These are phyloP conservation scores for Tricholoma saponaceum DNA, from an alignment of 768 basidiomycete genomes.

Conservation along the genomic window DNA sequence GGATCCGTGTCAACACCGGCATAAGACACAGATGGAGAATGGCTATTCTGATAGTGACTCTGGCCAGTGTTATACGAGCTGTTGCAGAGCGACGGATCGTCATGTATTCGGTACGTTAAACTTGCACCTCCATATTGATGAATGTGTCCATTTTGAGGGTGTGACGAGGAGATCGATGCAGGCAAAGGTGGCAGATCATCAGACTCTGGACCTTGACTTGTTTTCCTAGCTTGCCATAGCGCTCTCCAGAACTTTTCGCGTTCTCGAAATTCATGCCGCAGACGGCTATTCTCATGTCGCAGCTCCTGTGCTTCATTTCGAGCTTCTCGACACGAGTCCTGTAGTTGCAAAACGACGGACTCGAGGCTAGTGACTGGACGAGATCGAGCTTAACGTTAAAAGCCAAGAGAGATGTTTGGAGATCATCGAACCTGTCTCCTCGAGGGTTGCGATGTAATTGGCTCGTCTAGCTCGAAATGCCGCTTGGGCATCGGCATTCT, in stretches of 20 bases:
- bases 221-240: conserved; percentile 63
- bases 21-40: conserved; percentile 46
- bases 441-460: conserved; percentile 84
- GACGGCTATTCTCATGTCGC: conserved; percentile 59
- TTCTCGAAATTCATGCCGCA: conserved; percentile 63
- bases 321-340: conserved; percentile 73
- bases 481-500: conserved; percentile 87
- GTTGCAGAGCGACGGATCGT: conserved; percentile 41
- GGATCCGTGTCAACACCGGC: conserved; percentile 22
- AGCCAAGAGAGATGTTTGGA: conserved; percentile 6
- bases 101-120: conserved; percentile 46
- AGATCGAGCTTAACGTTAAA: conserved; percentile 14
- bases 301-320: conserved; percentile 58
- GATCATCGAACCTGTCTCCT: conserved; percentile 59
- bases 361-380: conserved; percentile 73
- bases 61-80: conserved; percentile 40
- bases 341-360: conserved; percentile 78
- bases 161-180: conserved; percentile 36
- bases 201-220: conserved; percentile 44
- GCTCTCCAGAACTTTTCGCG: conserved; percentile 72
- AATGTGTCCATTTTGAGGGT: conserved; percentile 29
- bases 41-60: conserved; percentile 34
- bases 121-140: conserved; percentile 28
- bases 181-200: conserved; percentile 52
- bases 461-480: conserved; percentile 78